These are phyloP conservation scores for Artemisia annua DNA, from an alignment of 129 eudicot species.

Conservation along the genomic window DNA sequence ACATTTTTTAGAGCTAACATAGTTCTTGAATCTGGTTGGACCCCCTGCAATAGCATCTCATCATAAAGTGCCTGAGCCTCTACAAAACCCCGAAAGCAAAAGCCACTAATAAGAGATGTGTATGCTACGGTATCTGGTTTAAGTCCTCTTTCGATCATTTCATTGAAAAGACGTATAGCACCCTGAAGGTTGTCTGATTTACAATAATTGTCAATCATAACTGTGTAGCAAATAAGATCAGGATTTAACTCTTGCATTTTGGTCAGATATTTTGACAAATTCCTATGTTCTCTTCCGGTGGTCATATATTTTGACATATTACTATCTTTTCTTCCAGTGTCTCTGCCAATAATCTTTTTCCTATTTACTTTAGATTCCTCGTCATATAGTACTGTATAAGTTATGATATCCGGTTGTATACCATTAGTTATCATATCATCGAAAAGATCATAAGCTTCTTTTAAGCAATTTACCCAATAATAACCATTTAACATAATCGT, in stretches of 20 bases:
- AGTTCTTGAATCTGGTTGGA: constrained; percentile 40
- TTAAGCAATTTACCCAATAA: constrained; percentile 37
- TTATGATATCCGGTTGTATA: constrained; percentile 60
- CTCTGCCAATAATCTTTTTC: constrained; percentile 23
- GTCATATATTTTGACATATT: constrained; percentile 18
- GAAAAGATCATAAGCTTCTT: constrained; percentile 50
- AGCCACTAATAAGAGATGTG: constrained; percentile 58
- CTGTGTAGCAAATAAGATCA: constrained; percentile 66
- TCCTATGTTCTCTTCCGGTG: constrained; percentile 9
- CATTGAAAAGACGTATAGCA: constrained; percentile 48
- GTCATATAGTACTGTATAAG: constrained; percentile 62
- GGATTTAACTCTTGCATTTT: constrained; percentile 49
- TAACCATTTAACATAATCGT: constrained; percentile 74
- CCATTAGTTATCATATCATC: constrained; percentile 58
- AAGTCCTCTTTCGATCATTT: constrained; percentile 68
- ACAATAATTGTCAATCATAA: constrained; percentile 52
- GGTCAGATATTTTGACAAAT: constrained; percentile 29
- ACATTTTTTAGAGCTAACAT: constrained; percentile 27
- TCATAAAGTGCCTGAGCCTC: constrained; percentile 42
- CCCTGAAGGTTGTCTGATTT: constrained; percentile 47
- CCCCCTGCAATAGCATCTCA: constrained; percentile 44
- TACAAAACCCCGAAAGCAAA: constrained; percentile 32
- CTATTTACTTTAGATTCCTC: constrained; percentile 47
- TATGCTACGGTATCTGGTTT: constrained; percentile 58
- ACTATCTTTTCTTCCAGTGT: constrained; percentile 7